Percentiles rank a stretch among this genome's conserved stretches.
Conservation (phyloP, 1,284 basidiomycete species). For the Grifola frondosa region DNA sequence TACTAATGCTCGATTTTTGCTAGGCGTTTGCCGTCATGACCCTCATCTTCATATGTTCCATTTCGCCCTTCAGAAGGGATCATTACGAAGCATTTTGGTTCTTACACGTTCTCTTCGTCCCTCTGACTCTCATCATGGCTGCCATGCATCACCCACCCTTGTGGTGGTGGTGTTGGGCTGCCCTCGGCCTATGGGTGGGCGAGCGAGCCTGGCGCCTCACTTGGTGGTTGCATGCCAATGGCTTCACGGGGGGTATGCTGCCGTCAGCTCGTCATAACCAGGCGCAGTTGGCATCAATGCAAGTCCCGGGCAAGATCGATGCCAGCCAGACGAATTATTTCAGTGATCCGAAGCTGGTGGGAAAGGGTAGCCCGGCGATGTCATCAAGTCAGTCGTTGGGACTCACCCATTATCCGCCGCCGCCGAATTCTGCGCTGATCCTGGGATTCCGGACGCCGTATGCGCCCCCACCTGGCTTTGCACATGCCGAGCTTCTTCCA, state of each 20-base stretch:
- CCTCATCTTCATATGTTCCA: conserved; percentile 61
- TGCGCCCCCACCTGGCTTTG: conserved; percentile 65
- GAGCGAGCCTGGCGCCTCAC: conserved; percentile 63
- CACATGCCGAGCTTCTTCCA: conserved; percentile 76
- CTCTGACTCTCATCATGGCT: conserved; percentile 59
- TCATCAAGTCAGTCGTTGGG: conserved; percentile 5
- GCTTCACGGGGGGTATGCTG: conserved; percentile 36
- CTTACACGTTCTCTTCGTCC: conserved; percentile 66
- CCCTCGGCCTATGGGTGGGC: conserved; percentile 63
- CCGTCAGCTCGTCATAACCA: conserved; percentile 9
- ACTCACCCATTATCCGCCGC: conserved; percentile 16
- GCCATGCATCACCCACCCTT: conserved; percentile 72
- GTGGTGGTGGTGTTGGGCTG: conserved; percentile 69
- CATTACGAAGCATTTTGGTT: conserved; percentile 81
- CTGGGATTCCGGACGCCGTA: conserved; percentile 31
- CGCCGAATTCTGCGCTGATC: conserved; percentile 5
- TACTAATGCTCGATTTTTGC: not conserved
- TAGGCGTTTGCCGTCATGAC: conserved; percentile 76
- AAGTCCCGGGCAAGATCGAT: not conserved
- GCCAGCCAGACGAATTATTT: conserved; percentile 2
- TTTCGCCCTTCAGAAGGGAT: conserved; percentile 61
- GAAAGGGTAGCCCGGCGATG: not conserved
- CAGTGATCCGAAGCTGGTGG: not conserved
- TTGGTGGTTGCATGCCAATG: conserved; percentile 68
- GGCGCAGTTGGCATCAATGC: conserved; percentile 5